Conservation (phyloP, 192 early-diverging fungal species). For the Obelidium mucronatum region DNA sequence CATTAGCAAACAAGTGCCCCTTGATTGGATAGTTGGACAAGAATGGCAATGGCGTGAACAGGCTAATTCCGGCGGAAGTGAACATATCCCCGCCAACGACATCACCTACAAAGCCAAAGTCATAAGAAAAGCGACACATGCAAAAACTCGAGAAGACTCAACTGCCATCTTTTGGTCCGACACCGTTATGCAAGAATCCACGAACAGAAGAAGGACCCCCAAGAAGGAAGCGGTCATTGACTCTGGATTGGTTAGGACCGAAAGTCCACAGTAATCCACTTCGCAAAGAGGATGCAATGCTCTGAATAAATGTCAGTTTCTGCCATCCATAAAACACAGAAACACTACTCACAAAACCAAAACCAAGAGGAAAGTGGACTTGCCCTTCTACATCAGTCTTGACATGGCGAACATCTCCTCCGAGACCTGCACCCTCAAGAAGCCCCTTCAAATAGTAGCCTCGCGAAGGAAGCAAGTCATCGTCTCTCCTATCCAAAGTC, state of each 20-base stretch:
- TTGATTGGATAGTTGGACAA: slow-evolving; percentile 69
- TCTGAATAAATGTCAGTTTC: slow-evolving; percentile 39
- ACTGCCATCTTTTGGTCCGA: slow-evolving; percentile 86
- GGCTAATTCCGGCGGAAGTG: slow-evolving; percentile 77
- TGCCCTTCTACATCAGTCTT: slow-evolving; percentile 79
- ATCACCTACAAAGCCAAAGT: slow-evolving; percentile 58
- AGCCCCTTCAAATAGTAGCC: slow-evolving; percentile 57
- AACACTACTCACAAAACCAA: slow-evolving; percentile 63
- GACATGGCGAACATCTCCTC: slow-evolving; percentile 79
- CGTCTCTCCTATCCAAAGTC: slow-evolving; percentile 78
- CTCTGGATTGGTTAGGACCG: slow-evolving; percentile 49
- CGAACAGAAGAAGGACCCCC: slow-evolving; percentile 88
- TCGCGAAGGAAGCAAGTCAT: slow-evolving; percentile 73
- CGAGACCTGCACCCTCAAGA: slow-evolving; percentile 65
- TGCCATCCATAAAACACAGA: neutral
- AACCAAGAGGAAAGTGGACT: slow-evolving; percentile 56
- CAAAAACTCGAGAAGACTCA: slow-evolving; percentile 22
- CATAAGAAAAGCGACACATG: neutral
- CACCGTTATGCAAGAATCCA: slow-evolving; percentile 86
- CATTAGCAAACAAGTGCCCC: slow-evolving; percentile 90
- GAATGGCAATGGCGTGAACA: slow-evolving; percentile 84
- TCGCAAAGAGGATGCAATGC: slow-evolving; percentile 53
- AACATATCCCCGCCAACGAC: slow-evolving; percentile 90
- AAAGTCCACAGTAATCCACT: slow-evolving; percentile 75
- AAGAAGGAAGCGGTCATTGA: slow-evolving; percentile 88